Conservation (phyloP, 2,329 filamentous ascomycete genomes). For the Aspergillus alliaceus region DNA sequence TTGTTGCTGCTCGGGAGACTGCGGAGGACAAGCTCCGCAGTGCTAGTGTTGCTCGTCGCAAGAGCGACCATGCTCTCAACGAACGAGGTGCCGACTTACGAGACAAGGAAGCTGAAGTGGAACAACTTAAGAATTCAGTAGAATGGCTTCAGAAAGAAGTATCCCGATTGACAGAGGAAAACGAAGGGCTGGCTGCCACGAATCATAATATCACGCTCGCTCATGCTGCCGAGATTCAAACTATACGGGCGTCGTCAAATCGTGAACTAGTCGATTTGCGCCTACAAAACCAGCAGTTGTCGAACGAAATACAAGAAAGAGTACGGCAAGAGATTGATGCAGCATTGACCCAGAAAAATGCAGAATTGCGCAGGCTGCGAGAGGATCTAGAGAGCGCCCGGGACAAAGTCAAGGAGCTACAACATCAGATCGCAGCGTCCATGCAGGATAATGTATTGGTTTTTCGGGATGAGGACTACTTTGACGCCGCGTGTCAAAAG, state of each 20-base stretch:
- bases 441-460: constrained; percentile 73
- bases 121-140: constrained; percentile 74
- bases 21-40: constrained; percentile 66
- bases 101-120: constrained; percentile 85
- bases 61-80: constrained; percentile 58
- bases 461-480: constrained; percentile 88
- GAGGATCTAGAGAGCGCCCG: constrained; percentile 73
- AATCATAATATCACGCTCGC: constrained; percentile 75
- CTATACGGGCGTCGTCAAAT: constrained; percentile 62
- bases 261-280: constrained; percentile 70
- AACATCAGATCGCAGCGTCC: constrained; percentile 59
- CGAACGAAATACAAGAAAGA: constrained; percentile 62
- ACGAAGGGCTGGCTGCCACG: constrained; percentile 73
- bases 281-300: constrained; percentile 61
- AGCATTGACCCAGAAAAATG: constrained; percentile 76
- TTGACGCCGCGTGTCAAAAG: constrained; percentile 89
- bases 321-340: constrained; percentile 62
- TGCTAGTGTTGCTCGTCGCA: constrained; percentile 54
- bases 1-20: constrained; percentile 69
- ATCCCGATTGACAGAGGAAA: constrained; percentile 75
- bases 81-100: constrained; percentile 69
- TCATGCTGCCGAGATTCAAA: constrained; percentile 68
- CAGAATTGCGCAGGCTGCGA: constrained; percentile 76
- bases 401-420: constrained; percentile 60
- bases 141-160: constrained; percentile 82